Conservation (phyloP, 75 land plant genomes). For the Larix kaempferi region DNA sequence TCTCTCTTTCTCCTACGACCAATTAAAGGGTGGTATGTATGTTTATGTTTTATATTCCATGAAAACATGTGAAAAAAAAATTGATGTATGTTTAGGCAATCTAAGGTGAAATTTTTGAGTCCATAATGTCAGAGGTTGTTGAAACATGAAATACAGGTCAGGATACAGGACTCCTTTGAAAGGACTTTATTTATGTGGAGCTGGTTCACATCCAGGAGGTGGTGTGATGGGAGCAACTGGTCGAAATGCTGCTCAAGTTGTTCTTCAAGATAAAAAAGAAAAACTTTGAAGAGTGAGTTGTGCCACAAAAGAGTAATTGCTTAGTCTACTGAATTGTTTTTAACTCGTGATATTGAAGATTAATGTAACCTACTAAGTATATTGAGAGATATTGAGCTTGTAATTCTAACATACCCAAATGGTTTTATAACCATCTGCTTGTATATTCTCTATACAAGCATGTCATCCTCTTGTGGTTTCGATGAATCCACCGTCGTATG, state of each 20-base stretch:
- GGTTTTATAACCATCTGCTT: too few relatives aligned
- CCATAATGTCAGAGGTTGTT: not conserved
- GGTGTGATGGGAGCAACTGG: constrained; percentile 99
- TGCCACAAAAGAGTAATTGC: too few relatives aligned
- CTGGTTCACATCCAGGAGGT: constrained; percentile 99
- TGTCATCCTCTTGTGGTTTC: too few relatives aligned
- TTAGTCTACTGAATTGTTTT: too few relatives aligned
- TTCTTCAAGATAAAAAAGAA: constrained; percentile 42
- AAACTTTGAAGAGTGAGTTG: too few relatives aligned
- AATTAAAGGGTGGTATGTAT: constrained; percentile 83
- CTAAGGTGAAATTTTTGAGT: not conserved
- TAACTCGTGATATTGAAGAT: too few relatives aligned
- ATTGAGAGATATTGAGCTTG: too few relatives aligned
- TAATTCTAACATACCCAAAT: too few relatives aligned
- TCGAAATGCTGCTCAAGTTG: constrained; percentile 86
- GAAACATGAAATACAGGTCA: constrained; percentile 54
- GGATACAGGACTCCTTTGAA: constrained; percentile 75
- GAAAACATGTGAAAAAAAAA: not conserved
- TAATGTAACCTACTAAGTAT: too few relatives aligned
- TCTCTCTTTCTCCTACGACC: constrained; percentile 93
- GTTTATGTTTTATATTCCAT: not conserved
- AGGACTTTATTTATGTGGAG: constrained; percentile 92
- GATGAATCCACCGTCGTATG: too few relatives aligned
- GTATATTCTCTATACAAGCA: too few relatives aligned
- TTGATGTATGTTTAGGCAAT: not conserved